Conservation (phyloP, 306 rosid genomes). For the Prunus fruticosa region DNA sequence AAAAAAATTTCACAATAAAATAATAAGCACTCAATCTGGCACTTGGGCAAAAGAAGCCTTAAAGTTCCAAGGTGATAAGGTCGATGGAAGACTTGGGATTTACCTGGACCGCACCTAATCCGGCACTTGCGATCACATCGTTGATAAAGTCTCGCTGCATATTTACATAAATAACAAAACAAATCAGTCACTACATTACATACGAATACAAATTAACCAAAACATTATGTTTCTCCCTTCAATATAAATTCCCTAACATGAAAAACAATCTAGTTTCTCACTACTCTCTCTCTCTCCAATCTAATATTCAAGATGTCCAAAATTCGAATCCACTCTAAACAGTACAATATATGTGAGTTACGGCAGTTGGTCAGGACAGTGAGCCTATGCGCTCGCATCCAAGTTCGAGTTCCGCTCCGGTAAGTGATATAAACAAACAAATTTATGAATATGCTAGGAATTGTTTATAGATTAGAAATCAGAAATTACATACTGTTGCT, state of each 20-base stretch:
- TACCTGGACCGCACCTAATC: conserved; percentile 65
- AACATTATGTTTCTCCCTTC: not conserved
- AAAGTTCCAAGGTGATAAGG: not conserved
- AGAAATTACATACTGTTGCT: conserved; percentile 27
- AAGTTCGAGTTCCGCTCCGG: too few species aligned
- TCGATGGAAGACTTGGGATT: not conserved
- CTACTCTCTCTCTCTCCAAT: not conserved
- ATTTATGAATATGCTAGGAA: not conserved
- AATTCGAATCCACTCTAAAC: too few species aligned
- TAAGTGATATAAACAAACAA: too few species aligned
- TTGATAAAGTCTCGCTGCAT: conserved; percentile 46
- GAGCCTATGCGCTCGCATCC: too few species aligned
- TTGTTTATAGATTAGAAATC: not conserved
- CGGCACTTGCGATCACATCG: conserved; percentile 60
- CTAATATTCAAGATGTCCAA: not conserved
- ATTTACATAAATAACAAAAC: not conserved
- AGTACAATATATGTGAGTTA: too few species aligned
- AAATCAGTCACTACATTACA: not conserved
- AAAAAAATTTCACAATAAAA: too few species aligned
- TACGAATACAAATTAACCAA: not conserved
- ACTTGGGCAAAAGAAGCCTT: not conserved
- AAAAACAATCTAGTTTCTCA: not conserved
- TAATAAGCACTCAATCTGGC: too few species aligned
- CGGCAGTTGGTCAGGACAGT: rapidly evolving
- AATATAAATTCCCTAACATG: not conserved